Conservation (phyloP, 208 protist species). For the Vickermania ingenoplastis region DNA sequence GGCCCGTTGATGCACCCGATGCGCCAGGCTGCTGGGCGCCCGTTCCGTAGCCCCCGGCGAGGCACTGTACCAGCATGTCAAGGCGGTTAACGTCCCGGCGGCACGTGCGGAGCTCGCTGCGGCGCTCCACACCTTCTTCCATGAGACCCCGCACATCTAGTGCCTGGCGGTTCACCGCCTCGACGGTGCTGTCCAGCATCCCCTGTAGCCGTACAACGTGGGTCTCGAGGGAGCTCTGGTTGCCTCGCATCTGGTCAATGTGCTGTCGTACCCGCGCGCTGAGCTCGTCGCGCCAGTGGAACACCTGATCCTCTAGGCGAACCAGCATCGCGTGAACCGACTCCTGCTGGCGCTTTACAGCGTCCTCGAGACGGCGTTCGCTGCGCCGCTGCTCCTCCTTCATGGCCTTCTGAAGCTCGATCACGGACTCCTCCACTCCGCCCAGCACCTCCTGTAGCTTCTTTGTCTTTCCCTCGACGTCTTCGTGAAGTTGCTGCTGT, state of each 20-base stretch:
- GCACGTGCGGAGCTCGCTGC: conserved; percentile 46
- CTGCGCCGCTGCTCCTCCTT: conserved; percentile 24
- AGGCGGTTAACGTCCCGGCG: conserved; percentile 65
- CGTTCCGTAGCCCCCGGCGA: neutral
- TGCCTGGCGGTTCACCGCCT: conserved; percentile 23
- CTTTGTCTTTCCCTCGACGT: conserved; percentile 7
- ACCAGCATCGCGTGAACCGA: conserved; percentile 27
- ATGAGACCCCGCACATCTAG: conserved; percentile 33
- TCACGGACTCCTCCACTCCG: conserved; percentile 26
- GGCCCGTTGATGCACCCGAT: neutral
- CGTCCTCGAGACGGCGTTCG: conserved; percentile 36
- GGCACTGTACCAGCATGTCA: conserved; percentile 47
- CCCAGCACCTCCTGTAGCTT: conserved; percentile 23
- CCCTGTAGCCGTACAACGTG: conserved; percentile 51
- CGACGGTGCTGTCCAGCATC: conserved; percentile 22
- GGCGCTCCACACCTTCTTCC: conserved; percentile 31
- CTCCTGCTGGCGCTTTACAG: conserved; percentile 34
- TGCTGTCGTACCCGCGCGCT: conserved; percentile 14
- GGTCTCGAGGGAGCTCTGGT: conserved; percentile 23
- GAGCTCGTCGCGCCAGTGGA: conserved; percentile 25
- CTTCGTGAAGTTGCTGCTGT: neutral
- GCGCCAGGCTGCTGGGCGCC: neutral
- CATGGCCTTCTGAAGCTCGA: conserved; percentile 13
- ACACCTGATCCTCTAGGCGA: conserved; percentile 25
- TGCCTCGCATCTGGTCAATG: conserved; percentile 7